Percentiles rank a stretch among this genome's conserved stretches.
phyloP scores from a whole-genome alignment of 176 grass and related monocot species.

The Rhynchospora breviuscula region DNA sequence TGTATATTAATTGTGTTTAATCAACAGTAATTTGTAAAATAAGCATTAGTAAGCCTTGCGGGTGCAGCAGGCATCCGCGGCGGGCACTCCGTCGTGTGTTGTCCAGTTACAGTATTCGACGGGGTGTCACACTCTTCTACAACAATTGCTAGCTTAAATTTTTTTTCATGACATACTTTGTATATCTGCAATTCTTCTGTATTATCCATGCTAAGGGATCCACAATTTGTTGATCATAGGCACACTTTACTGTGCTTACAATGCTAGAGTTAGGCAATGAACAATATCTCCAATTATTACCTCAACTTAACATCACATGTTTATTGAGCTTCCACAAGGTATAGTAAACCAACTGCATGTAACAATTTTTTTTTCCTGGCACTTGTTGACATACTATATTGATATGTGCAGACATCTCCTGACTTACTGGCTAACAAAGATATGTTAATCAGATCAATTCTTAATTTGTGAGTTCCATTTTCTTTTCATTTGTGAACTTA shows the following conservation, averaged over 20 bases:
- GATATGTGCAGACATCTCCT: slow-evolving; percentile 52
- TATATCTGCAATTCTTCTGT: background rate
- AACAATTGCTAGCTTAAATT: background rate
- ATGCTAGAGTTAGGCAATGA: slow-evolving; percentile 84
- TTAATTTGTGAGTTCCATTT: slow-evolving; percentile 43
- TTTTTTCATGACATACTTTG: background rate
- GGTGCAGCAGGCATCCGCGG: too few species aligned
- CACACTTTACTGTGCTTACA: slow-evolving; percentile 79
- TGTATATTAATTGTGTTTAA: too few species aligned
- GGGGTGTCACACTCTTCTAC: too few species aligned
- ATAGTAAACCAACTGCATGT: background rate
- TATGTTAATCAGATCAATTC: slow-evolving; percentile 64
- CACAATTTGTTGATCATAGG: slow-evolving; percentile 41
- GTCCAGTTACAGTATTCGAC: too few species aligned
- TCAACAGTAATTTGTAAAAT: too few species aligned
- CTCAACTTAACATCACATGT: slow-evolving; percentile 78
- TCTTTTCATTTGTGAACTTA: slow-evolving; percentile 5
- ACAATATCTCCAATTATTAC: slow-evolving; percentile 78
- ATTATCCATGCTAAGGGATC: background rate
- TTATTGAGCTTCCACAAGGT: slow-evolving; percentile 95
- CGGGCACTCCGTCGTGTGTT: too few species aligned
- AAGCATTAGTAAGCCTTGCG: too few species aligned
- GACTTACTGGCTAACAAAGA: slow-evolving; percentile 65
- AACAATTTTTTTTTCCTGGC: slow-evolving; percentile 3
- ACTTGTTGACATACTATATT: background rate